A percentile compares a stretch with the other conserved stretches of the same genome.
Evolutionary conservation across 352 stramenopile genomes (phyloP).

Genomic region (Phytopythium chamaehyphon): DNA sequence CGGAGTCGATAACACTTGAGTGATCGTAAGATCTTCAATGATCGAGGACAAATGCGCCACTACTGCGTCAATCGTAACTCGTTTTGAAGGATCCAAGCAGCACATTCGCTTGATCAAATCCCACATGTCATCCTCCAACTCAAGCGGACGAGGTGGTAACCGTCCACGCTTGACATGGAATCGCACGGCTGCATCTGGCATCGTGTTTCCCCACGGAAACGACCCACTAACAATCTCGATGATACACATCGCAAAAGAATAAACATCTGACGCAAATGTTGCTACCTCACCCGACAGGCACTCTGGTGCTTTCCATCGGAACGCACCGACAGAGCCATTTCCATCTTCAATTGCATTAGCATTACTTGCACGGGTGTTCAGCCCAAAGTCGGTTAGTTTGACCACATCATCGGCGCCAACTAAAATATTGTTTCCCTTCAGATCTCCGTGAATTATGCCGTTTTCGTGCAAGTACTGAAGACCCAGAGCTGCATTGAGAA

Average conservation of each 20-base stretch:
- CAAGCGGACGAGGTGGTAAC: too few species aligned
- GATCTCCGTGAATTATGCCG: conserved; percentile 25
- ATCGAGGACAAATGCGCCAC: too few species aligned
- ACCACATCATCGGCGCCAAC: conserved; percentile 20
- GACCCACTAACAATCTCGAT: not conserved
- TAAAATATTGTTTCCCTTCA: conserved; percentile 35
- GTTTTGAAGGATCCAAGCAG: too few species aligned
- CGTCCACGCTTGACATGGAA: too few species aligned
- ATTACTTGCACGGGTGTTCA: conserved; percentile 8
- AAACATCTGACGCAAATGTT: not conserved
- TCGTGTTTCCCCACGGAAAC: too few species aligned
- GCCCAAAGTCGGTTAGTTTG: conserved; percentile 27
- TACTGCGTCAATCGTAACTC: too few species aligned
- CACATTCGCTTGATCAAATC: too few species aligned
- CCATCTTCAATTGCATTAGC: too few species aligned
- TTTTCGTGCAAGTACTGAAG: conserved; percentile 26
- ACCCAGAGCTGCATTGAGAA: conserved; percentile 18
- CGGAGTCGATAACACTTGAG: too few species aligned
- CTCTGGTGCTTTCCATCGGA: conserved; percentile 22
- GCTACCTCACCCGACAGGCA: conserved; percentile 7
- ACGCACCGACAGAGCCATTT: conserved; percentile 12
- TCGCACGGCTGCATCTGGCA: too few species aligned
- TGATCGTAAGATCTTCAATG: too few species aligned
- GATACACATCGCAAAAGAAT: not conserved
- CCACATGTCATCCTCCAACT: too few species aligned